Evolutionary conservation across 306 rosid genomes (phyloP).

Genomic region (Lagenaria siceraria): DNA sequence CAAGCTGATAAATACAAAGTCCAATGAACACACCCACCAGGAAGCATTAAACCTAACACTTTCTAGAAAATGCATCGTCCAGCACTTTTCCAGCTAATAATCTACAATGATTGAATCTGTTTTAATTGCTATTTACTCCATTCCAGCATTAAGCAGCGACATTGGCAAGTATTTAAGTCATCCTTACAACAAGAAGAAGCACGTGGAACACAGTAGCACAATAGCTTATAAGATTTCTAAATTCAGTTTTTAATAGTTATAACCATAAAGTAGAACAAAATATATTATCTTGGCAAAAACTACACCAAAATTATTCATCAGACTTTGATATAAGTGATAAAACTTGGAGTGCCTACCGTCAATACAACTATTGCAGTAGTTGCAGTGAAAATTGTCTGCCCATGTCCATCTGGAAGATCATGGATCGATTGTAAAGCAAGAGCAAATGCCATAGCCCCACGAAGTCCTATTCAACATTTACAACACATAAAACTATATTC

Average conservation of each 20-base stretch:
- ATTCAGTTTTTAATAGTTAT: neutral
- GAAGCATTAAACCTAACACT: neutral
- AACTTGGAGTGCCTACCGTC: conserved; percentile 48
- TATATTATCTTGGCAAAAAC: neutral
- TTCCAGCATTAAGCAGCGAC: neutral
- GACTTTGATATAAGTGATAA: neutral
- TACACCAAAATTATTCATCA: neutral
- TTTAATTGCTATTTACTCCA: neutral
- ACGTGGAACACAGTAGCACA: neutral
- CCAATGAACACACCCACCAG: neutral
- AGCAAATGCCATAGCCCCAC: conserved; percentile 99
- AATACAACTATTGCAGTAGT: conserved; percentile 95
- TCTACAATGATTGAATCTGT: neutral
- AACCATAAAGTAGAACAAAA: neutral
- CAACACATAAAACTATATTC: neutral
- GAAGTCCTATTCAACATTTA: conserved; percentile 49
- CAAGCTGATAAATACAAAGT: neutral
- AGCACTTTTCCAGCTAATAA: neutral
- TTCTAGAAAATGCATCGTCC: neutral
- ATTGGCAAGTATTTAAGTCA: neutral
- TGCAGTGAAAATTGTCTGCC: conserved; percentile 96
- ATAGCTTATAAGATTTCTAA: neutral
- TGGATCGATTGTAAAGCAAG: conserved; percentile 95
- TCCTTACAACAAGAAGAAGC: neutral
- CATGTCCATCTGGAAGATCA: conserved; percentile 98